A percentile compares a stretch with the other conserved stretches of the same genome.
Evolutionary conservation across 163 green algal genomes (phyloP).

Genomic region (Scenedesmus sp.): DNA sequence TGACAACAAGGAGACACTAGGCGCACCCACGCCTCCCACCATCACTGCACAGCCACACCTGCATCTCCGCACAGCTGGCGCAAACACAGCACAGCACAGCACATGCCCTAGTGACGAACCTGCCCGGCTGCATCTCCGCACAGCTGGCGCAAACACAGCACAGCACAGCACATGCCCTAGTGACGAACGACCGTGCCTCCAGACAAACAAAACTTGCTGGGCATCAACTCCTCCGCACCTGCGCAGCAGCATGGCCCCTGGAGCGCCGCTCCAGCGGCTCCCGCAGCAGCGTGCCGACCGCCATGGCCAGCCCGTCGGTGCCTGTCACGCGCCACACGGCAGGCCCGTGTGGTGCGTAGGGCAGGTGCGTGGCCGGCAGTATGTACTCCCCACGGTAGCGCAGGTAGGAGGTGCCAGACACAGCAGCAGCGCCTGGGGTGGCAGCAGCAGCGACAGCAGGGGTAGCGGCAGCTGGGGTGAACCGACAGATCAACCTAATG

Average conservation of each 20-base stretch:
- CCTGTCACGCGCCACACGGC: slow-evolving; percentile 69
- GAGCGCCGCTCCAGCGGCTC: slow-evolving; percentile 68
- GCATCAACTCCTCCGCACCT: slow-evolving; percentile 46
- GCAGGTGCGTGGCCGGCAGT: slow-evolving; percentile 67
- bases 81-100: too few species aligned
- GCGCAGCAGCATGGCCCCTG: slow-evolving; percentile 66
- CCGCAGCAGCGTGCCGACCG: slow-evolving; percentile 61
- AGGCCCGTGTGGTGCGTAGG: slow-evolving; percentile 62
- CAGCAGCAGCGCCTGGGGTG: too few species aligned
- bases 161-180: not conserved
- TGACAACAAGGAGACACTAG: too few species aligned
- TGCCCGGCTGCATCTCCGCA: too few species aligned
- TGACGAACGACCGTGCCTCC: too few species aligned
- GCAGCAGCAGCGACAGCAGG: slow-evolving; percentile 1
- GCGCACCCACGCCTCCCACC: too few species aligned
- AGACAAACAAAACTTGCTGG: too few species aligned
- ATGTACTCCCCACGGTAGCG: slow-evolving; percentile 64
- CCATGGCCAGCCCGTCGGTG: slow-evolving; percentile 49
- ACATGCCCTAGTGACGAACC: not conserved
- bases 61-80: too few species aligned
- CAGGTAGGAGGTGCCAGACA: slow-evolving; percentile 45
- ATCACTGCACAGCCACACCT: too few species aligned
- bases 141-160: too few species aligned
- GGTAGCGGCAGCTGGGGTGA: not conserved
- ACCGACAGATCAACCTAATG: too few species aligned